A percentile compares a stretch with the other conserved stretches of the same genome.
Evolutionary conservation across 2,329 filamentous ascomycete species (phyloP).

Genomic region (Alternaria ventricosa): DNA sequence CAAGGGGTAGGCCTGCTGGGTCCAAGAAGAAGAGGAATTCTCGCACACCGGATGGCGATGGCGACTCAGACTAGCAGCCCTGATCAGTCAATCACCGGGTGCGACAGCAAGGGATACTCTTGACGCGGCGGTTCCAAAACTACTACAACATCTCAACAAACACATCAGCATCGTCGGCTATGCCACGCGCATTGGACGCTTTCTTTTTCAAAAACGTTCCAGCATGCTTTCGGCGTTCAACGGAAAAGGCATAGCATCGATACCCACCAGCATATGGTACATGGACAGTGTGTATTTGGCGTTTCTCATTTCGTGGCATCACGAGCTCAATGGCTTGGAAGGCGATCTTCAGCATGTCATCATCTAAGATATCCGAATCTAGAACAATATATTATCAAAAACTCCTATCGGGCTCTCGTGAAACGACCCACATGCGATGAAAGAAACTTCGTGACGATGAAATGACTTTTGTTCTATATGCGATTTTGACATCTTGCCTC

Average conservation of each 20-base stretch:
- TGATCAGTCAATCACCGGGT: slow-evolving; percentile 5
- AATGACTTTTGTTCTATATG: background rate
- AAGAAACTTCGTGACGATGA: too few relatives aligned
- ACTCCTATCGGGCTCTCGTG: background rate
- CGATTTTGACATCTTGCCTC: background rate
- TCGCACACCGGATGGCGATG: slow-evolving; percentile 41
- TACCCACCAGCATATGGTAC: slow-evolving; percentile 16
- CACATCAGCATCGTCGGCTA: background rate
- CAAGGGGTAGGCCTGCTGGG: slow-evolving; percentile 25
- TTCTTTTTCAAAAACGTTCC: background rate
- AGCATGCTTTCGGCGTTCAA: slow-evolving; percentile 14
- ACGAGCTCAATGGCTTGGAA: background rate
- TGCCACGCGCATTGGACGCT: background rate
- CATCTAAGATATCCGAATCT: background rate
- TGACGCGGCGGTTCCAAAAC: background rate
- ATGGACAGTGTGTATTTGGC: slow-evolving; percentile 2
- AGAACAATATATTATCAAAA: background rate
- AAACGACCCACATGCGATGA: background rate
- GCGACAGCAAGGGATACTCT: background rate
- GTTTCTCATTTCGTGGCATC: background rate
- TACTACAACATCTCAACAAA: background rate
- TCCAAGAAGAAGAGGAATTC: slow-evolving; percentile 39
- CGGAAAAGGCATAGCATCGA: slow-evolving; percentile 8
- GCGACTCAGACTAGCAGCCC: slow-evolving; percentile 32
- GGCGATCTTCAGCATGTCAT: background rate